Conservation (phyloP, 441 rosid genomes). For the Syzygium syzygioides region DNA sequence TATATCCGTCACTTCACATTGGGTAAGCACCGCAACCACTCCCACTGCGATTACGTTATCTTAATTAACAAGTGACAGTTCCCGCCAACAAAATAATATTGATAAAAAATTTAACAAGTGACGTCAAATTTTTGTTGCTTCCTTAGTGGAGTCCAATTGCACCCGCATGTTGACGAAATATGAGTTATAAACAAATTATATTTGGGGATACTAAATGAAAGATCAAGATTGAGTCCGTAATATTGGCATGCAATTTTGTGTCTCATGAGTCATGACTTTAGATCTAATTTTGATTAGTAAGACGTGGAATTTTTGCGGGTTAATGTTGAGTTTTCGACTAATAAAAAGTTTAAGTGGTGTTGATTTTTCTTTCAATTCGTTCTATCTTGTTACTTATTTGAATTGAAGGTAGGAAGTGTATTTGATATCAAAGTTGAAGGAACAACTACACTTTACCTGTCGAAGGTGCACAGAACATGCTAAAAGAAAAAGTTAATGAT, state of each 20-base stretch:
- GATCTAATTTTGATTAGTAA: background rate
- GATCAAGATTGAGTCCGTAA: background rate
- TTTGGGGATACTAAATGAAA: background rate
- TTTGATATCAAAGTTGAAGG: background rate
- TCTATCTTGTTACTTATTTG: background rate
- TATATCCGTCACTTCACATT: background rate
- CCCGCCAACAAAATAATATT: background rate
- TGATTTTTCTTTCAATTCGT: background rate
- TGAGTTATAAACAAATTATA: background rate
- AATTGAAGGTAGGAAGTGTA: background rate
- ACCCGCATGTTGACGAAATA: background rate
- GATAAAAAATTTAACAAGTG: background rate
- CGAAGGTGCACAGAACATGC: background rate
- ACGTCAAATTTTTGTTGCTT: background rate
- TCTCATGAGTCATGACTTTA: rapidly evolving
- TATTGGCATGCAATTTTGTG: background rate
- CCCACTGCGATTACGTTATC: background rate
- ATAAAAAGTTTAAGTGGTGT: background rate
- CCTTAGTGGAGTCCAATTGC: background rate
- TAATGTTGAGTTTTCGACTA: background rate
- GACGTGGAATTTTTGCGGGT: background rate
- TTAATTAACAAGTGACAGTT: background rate
- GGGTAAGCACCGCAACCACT: background rate
- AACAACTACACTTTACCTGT: background rate
- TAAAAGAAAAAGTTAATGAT: background rate